A percentile compares a stretch with the other conserved stretches of the same genome.
These are phyloP conservation scores for Sporobolomyces roseus DNA, from an alignment of 768 basidiomycete genomes.

Conservation along the genomic window DNA sequence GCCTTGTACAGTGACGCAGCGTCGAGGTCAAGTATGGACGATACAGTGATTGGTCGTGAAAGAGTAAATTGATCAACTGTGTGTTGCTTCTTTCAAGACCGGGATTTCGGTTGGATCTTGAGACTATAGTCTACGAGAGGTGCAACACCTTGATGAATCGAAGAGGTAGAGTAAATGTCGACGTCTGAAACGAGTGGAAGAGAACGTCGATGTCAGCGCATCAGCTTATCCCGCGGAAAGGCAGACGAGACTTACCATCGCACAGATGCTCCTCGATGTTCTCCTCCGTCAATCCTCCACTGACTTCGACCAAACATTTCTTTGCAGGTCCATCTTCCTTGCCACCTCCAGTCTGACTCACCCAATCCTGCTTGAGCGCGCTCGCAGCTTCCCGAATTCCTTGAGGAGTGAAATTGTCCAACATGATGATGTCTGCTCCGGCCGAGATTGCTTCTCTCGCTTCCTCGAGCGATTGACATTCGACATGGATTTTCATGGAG, in stretches of 20 bases:
- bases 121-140: slow-evolving; percentile 89
- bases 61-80: neutral
- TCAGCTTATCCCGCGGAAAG: neutral
- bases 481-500: slow-evolving; percentile 84
- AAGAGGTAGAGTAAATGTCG: slow-evolving; percentile 88
- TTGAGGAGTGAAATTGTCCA: slow-evolving; percentile 48
- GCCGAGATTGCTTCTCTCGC: slow-evolving; percentile 96
- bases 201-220: neutral
- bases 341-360: slow-evolving; percentile 49
- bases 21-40: too few species aligned
- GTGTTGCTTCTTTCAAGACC: neutral
- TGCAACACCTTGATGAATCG: slow-evolving; percentile 82
- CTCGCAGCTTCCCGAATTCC: slow-evolving; percentile 66
- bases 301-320: slow-evolving; percentile 82
- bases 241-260: slow-evolving; percentile 60
- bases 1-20: too few species aligned
- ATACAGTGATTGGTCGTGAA: neutral
- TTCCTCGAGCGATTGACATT: slow-evolving; percentile 80
- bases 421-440: slow-evolving; percentile 54
- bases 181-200: slow-evolving; percentile 60
- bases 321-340: slow-evolving; percentile 18
- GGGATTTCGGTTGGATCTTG: slow-evolving; percentile 59
- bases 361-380: slow-evolving; percentile 72
- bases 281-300: slow-evolving; percentile 86
- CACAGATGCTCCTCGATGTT: slow-evolving; percentile 77